Evolutionary conservation across 441 rosid species (phyloP), one percentile per base, ranked within the genome.

Genomic region (Populus hybrid): DNA sequence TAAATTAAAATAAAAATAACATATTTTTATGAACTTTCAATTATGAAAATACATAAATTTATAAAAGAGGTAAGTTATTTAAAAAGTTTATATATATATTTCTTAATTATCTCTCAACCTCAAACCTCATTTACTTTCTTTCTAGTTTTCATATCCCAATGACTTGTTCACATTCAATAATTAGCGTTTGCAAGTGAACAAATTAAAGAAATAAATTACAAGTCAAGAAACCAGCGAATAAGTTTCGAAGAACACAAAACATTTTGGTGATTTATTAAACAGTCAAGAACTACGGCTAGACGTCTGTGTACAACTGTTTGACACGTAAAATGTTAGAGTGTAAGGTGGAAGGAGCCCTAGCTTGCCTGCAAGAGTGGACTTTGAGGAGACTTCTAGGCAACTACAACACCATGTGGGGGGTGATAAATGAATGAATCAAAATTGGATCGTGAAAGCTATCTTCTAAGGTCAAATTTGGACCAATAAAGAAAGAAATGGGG

Each of bases 221-320:
- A 23, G 67, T 42, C 73, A 66, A 23, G 38, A 57, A n/a, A 21
- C 12, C 42, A 8, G 20, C 3, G 66, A 78, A 70, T 11, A 67
- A 59, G 65, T 2, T 59, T 59, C 0, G 65, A 5, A 59, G 65
- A 59, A 21, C 1, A 21, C 8, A 2, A 30, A 30, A 30, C 32
- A 30, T 30, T 0, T 8, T 46, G 69, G 6, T 35, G 23, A 66
- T 12, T 42, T 69, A 24, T 24, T 26, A 59, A 32, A 23, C 72
- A 67, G 90, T 89, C 92, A 86, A 87, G 79, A 71, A 80, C 73
- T 59, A 78, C 92, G 84, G 89, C 92, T 50, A 50, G 65, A 1
- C 4, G 32, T 30, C 32, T 30, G 32, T 30, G 32, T 3, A 40
- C 10, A 10, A 76, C 71, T 18, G 32, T 85, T 81, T 80, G 86